phyloP scores from a whole-genome alignment of 441 rosid genomes.

The Biscutella laevigata region DNA sequence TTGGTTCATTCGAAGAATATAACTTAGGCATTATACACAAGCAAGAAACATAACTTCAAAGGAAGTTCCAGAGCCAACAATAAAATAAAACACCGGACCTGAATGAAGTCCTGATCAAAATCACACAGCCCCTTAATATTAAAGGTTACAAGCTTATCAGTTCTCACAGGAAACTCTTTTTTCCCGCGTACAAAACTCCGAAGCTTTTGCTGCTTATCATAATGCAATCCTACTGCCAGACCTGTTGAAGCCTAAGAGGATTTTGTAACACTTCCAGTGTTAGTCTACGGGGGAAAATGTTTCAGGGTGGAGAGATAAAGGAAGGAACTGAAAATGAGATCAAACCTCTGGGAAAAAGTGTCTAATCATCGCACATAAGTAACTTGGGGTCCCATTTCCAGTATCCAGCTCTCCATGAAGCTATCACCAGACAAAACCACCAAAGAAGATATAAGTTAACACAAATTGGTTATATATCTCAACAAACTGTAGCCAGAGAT shows the following conservation, averaged over 20 bases:
- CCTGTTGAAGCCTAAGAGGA: conserved; percentile 42
- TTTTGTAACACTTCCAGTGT: conserved; percentile 7
- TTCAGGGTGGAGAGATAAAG: neutral
- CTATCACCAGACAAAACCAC: conserved; percentile 31
- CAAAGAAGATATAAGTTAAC: neutral
- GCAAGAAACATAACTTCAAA: neutral
- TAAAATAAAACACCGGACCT: conserved; percentile 29
- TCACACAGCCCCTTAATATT: conserved; percentile 67
- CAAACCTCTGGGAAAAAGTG: conserved; percentile 55
- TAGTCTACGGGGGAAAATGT: neutral
- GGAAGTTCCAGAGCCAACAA: neutral
- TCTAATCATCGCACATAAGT: conserved; percentile 53
- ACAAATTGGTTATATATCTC: neutral
- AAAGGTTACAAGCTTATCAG: conserved; percentile 44
- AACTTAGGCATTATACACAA: neutral
- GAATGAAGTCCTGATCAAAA: conserved; percentile 55
- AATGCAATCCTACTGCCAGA: conserved; percentile 63
- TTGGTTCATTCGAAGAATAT: neutral
- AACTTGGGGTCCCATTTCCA: conserved; percentile 47
- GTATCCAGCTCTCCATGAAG: conserved; percentile 91
- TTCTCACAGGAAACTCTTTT: conserved; percentile 56
- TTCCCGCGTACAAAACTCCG: conserved; percentile 55
- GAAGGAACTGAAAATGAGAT: neutral
- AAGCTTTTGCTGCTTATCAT: conserved; percentile 55
- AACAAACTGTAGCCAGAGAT: neutral